Conservation (phyloP, 257 asterid species). For the Solanum medicagineum region DNA sequence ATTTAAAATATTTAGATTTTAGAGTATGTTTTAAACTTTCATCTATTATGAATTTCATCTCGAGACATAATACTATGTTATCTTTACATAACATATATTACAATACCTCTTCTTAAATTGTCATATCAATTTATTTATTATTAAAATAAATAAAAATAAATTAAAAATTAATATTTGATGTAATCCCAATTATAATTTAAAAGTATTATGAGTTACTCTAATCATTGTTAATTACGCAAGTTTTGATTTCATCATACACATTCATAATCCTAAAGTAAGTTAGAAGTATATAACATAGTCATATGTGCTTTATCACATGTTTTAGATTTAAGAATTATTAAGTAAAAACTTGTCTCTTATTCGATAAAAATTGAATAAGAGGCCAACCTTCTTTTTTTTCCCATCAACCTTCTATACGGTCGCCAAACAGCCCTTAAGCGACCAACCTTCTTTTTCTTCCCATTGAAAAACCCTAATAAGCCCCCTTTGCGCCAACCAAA, state of each 20-base stretch:
- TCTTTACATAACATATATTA: neutral
- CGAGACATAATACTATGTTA: neutral
- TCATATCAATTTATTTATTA: neutral
- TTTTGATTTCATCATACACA: neutral
- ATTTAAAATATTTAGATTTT: neutral
- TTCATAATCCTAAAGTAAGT: neutral
- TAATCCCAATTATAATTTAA: neutral
- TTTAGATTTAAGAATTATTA: no score
- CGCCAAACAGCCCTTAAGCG: neutral
- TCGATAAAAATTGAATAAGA: neutral
- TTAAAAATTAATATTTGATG: rapidly evolving
- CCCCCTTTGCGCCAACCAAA: neutral
- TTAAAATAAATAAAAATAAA: neutral
- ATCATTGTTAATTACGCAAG: neutral
- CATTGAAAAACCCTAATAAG: neutral
- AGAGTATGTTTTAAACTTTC: neutral
- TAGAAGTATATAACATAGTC: no score
- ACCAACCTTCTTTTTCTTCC: neutral
- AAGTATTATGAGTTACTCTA: neutral
- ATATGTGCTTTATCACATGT: no score
- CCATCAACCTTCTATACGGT: neutral
- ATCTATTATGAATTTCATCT: neutral
- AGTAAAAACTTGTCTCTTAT: no score
- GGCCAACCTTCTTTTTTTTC: neutral
- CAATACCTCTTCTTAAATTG: neutral